Evolutionary conservation across 352 stramenopile species (phyloP), one percentile per base, ranked within the genome.

Genomic region (Phytophthora rubi): DNA sequence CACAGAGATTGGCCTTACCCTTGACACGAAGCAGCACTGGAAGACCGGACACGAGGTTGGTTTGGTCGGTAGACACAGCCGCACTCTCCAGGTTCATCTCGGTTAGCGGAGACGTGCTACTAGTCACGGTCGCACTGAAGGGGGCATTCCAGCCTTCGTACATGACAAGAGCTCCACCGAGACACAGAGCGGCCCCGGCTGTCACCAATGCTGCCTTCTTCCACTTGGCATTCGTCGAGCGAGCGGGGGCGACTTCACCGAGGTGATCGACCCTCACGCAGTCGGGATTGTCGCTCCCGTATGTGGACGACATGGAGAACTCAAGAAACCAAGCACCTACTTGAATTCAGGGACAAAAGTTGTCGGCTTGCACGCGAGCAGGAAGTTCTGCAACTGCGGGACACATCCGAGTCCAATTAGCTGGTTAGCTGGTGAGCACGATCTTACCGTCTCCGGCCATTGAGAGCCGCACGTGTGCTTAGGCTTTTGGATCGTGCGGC

Each of bases 1-100:
- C 28, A 37, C 76, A 83, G 18, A 81, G 16, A n/a, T 73, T 75
- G 26, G 54, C 53, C 45, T 78, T 75, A 51, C 63, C 9, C 35
- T 42, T 15, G 35, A 42, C 35, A 13, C 35, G 35, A 42, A 42
- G 35, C 9, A 42, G 35, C 13, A 42, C 35, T 13, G 35, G 35
- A 16, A 16, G 35, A 13, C 35, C 35, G 4, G 35, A 42, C 35
- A 42, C 16, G 35, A 42, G 35, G 16, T 59, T 59, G 33, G n/a
- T 59, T 13, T 59, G 33, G 30, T 59, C 53, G 10, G n/a, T 49
- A 13, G 53, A 35, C 13, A n/a, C 47, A 6, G 33, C 12, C 8
- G 33, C 35, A 18, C 10, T 59, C 18, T 47, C 12, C 53, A 59
- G 26, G 32, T 59, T 42, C 16, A 28, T 48, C 32, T 30, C 18